Percentiles rank a stretch among this genome's conserved stretches.
phyloP scores from a whole-genome alignment of 2,329 filamentous ascomycete species.

The Arachnomyces sp. region DNA sequence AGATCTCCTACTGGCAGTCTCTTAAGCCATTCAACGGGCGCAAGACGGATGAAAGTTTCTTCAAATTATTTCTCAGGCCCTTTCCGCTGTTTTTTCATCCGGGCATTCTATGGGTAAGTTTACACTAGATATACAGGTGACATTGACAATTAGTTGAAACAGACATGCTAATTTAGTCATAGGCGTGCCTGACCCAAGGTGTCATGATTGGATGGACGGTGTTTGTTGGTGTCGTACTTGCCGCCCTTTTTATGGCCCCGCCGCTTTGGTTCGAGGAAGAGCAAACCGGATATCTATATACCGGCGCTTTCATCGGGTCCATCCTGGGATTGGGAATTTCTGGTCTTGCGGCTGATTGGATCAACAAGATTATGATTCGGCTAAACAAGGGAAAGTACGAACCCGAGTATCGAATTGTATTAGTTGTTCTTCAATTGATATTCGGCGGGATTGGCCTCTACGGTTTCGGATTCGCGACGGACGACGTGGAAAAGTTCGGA shows the following conservation, averaged over 20 bases:
- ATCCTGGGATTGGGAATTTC: slow-evolving; percentile 69
- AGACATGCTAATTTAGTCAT: not conserved
- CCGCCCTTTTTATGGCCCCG: slow-evolving; percentile 72
- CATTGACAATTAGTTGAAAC: not conserved
- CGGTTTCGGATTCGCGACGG: slow-evolving; percentile 70
- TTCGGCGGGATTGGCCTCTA: slow-evolving; percentile 72
- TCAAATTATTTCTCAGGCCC: slow-evolving; percentile 59
- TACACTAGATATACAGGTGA: slow-evolving; percentile 29
- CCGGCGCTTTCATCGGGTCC: slow-evolving; percentile 76
- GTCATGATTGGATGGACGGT: slow-evolving; percentile 93
- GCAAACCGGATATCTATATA: slow-evolving; percentile 78
- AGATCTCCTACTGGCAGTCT: slow-evolving; percentile 51
- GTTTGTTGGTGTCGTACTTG: slow-evolving; percentile 76
- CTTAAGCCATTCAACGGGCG: slow-evolving; percentile 70
- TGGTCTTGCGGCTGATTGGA: slow-evolving; percentile 65
- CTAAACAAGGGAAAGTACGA: slow-evolving; percentile 78
- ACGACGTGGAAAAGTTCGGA: slow-evolving; percentile 54
- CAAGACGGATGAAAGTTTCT: slow-evolving; percentile 69
- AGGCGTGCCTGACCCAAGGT: slow-evolving; percentile 69
- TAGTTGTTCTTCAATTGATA: slow-evolving; percentile 75
- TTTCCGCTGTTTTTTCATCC: slow-evolving; percentile 79
- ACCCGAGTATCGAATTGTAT: slow-evolving; percentile 78
- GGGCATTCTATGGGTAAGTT: slow-evolving; percentile 64
- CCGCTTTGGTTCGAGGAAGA: slow-evolving; percentile 77
- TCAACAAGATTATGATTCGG: slow-evolving; percentile 61